A percentile compares a stretch with the other conserved stretches of the same genome.
phyloP scores from a whole-genome alignment of 1,284 basidiomycete species.

The Marasmius fiardii region DNA sequence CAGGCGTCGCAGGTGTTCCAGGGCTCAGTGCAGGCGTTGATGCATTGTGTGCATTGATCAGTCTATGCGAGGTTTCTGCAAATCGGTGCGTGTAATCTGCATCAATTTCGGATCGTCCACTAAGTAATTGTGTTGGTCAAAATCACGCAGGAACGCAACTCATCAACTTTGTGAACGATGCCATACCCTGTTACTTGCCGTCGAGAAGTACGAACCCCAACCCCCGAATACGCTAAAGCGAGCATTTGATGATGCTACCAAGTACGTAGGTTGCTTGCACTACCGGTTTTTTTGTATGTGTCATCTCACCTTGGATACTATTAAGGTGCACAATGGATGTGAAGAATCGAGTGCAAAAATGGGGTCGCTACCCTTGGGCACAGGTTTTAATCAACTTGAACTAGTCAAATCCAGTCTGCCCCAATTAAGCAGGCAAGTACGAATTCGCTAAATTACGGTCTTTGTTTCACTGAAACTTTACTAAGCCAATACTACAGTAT shows the following conservation, averaged over 20 bases:
- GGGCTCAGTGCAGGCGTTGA: conserved; percentile 39
- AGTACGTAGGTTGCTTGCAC: neutral
- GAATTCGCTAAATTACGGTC: too few species aligned
- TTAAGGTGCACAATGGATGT: neutral
- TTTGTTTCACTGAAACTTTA: too few species aligned
- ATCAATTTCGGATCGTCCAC: neutral
- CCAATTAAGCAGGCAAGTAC: too few species aligned
- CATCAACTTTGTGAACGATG: conserved; percentile 37
- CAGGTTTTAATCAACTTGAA: neutral
- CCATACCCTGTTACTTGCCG: conserved; percentile 34
- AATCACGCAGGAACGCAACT: conserved; percentile 35
- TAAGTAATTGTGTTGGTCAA: conserved; percentile 8
- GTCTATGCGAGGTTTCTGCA: conserved; percentile 38
- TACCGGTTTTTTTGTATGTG: too few species aligned
- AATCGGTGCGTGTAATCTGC: conserved; percentile 38
- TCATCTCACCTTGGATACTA: too few species aligned
- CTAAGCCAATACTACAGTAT: too few species aligned
- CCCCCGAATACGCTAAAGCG: conserved; percentile 1
- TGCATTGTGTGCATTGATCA: conserved; percentile 34
- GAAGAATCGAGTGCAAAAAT: neutral
- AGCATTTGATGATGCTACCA: neutral
- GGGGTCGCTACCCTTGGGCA: neutral
- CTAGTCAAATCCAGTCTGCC: too few species aligned
- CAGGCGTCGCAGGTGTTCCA: too few species aligned
- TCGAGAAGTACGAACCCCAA: neutral